Base-by-base conservation (phyloP, 345 rosid species). In the Conringia planisiliqua region DNA sequence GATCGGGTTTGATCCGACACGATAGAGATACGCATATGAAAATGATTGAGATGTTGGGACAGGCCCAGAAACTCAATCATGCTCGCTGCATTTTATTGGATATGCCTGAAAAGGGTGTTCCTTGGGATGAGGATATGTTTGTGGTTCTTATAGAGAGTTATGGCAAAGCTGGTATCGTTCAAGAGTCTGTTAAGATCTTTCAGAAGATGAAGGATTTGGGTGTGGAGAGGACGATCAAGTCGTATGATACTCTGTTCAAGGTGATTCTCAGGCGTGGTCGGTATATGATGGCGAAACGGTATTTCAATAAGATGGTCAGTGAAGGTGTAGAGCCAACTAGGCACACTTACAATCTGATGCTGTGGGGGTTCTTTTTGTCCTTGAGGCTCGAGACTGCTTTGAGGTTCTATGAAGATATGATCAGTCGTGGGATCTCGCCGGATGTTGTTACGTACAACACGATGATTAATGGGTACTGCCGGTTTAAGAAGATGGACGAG, bases 201-300 rank as follows among this genome's bases (percentile, higher is more conserved):
- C 68, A 75, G 56, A 88, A 79, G 51, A 93, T 93, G 96, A 82
- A 87, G 62, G 96, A 93, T 52, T 56, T 93, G 77, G 92, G 94
- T 47, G 86, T 93, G 24, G 76, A 81, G 82, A 93, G 96, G 83
- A 89, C 84, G 61, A 48, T 78, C 2, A 89, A 85, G 79, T 88
- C 94, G 60, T 93, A 91, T 61, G 87, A 91, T 85, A 36, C 81
- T 44, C 58, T 91, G 71, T 93, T 91, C 60, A 91, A 91, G 82
- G 92, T 87, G 60, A 93, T 93, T 36, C 20, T 93, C 58, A 86
- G 92, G 80, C 86, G 90, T 14, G 94, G 98, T 9, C 48, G 97
- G 59, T 89, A 91, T 76, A 87, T 89, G 97, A 93, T 93, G 98
- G 97, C 94, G 9, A 89, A 93, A 70, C 82, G 97, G 79, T 86